Evolutionary conservation across 2,329 filamentous ascomycete genomes (phyloP).

Genomic region (Colletotrichum australisinense): DNA sequence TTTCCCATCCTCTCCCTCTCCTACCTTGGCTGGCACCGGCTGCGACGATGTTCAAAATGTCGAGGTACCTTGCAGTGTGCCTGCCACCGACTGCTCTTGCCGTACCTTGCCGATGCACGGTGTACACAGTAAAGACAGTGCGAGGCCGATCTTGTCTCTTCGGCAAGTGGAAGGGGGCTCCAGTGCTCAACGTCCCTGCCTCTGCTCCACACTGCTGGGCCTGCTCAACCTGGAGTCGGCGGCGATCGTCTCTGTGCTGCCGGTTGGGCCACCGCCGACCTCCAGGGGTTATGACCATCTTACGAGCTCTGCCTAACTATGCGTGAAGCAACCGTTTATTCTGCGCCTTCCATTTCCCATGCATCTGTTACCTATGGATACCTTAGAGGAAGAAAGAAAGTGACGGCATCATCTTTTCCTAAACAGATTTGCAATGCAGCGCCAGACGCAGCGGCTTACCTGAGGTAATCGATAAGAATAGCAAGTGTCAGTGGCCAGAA

Average conservation of each 20-base stretch:
- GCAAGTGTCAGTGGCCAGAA: no score
- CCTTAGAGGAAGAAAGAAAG: background rate
- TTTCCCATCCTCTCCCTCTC: background rate
- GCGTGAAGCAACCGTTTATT: background rate
- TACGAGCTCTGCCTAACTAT: constrained; percentile 16
- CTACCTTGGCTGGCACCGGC: background rate
- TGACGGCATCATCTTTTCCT: background rate
- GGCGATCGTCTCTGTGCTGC: constrained; percentile 24
- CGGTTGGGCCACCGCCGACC: constrained; percentile 24
- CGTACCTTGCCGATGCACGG: background rate
- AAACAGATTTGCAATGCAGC: background rate
- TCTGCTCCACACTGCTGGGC: background rate
- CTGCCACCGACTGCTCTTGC: background rate
- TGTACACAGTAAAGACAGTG: constrained; percentile 5
- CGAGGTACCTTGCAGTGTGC: background rate
- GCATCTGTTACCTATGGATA: background rate
- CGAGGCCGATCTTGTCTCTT: background rate
- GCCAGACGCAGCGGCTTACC: no score
- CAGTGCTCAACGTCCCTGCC: background rate
- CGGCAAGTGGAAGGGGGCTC: background rate
- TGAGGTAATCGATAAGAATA: no score
- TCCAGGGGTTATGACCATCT: constrained; percentile 28
- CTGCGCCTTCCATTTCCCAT: background rate
- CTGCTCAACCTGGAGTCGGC: constrained; percentile 24
- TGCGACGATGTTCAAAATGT: no score